Evolutionary conservation across 2,329 filamentous ascomycete genomes (phyloP).

Genomic region (Monosporascus cannonballus): DNA sequence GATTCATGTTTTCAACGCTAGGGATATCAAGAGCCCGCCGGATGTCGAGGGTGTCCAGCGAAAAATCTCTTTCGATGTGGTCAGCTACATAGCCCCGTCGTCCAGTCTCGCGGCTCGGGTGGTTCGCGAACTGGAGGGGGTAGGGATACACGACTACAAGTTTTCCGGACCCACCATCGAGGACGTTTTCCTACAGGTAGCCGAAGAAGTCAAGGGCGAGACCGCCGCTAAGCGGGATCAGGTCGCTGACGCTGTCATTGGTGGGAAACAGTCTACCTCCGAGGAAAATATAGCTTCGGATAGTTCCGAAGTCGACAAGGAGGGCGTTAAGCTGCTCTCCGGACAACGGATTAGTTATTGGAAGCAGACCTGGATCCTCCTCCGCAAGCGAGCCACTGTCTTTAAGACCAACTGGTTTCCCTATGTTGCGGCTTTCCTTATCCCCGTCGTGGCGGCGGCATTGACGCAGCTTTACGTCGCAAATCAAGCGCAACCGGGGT

Average conservation of each 20-base stretch:
- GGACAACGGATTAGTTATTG: constrained; percentile 64
- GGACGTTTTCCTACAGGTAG: constrained; percentile 82
- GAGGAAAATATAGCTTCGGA: constrained; percentile 14
- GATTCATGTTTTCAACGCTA: constrained; percentile 63
- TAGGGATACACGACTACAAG: constrained; percentile 69
- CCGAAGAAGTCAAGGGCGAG: constrained; percentile 67
- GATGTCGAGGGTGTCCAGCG: constrained; percentile 50
- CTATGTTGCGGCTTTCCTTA: constrained; percentile 65
- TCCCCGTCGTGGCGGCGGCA: constrained; percentile 75
- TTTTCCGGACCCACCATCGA: constrained; percentile 88
- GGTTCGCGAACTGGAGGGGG: constrained; percentile 61
- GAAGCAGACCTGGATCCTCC: constrained; percentile 67
- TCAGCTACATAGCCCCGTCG: constrained; percentile 64
- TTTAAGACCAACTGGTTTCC: constrained; percentile 73
- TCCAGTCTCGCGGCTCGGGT: constrained; percentile 67
- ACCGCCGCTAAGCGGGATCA: constrained; percentile 9
- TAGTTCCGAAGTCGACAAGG: constrained; percentile 21
- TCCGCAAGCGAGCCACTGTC: constrained; percentile 71
- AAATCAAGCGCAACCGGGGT: constrained; percentile 21
- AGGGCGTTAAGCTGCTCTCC: constrained; percentile 53
- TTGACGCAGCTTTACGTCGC: constrained; percentile 72
- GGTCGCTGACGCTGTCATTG: constrained; percentile 4
- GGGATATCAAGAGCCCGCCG: constrained; percentile 39
- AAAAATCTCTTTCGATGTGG: constrained; percentile 61
- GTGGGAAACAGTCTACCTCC: constrained; percentile 18